Evolutionary conservation across 164 flowering plant genomes (phyloP).

Genomic region (Liquidambar formosana): DNA sequence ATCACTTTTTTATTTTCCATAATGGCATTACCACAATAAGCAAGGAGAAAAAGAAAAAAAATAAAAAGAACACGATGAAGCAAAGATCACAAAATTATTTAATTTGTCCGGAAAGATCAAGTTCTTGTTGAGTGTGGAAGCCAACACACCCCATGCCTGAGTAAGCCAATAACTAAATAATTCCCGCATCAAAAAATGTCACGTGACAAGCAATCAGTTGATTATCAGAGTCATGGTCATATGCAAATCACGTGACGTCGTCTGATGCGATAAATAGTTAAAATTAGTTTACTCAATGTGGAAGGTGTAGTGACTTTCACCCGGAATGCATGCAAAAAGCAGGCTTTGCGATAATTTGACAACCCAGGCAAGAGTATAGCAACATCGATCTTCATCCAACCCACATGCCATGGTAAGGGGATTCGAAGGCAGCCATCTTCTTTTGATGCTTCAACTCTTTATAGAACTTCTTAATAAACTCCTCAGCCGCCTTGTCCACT

Average conservation of each 20-base stretch:
- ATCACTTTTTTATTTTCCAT: not conserved
- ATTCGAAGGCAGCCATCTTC: constrained; percentile 31
- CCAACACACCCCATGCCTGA: no score
- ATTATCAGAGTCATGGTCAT: not conserved
- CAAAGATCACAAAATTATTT: no score
- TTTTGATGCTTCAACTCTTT: constrained; percentile 47
- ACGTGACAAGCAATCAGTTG: no score
- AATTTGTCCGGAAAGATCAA: no score
- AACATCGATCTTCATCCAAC: not conserved
- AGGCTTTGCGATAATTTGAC: not conserved
- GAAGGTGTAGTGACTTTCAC: not conserved
- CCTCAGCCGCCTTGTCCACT: constrained; percentile 66
- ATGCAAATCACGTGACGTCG: not conserved
- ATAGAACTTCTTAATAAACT: constrained; percentile 58
- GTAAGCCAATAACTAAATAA: no score
- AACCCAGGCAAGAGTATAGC: not conserved
- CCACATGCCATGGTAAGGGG: constrained; percentile 33
- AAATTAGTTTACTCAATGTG: not conserved
- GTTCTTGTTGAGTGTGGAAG: no score
- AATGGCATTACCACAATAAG: no score
- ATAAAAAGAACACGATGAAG: not conserved
- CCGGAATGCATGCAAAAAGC: no score
- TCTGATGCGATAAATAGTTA: not conserved
- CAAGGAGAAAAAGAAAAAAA: no score
- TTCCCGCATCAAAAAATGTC: not conserved